Evolutionary conservation across 2,329 filamentous ascomycete genomes (phyloP), one percentile per base, ranked within the genome.

Genomic region (Fusarium sp.): DNA sequence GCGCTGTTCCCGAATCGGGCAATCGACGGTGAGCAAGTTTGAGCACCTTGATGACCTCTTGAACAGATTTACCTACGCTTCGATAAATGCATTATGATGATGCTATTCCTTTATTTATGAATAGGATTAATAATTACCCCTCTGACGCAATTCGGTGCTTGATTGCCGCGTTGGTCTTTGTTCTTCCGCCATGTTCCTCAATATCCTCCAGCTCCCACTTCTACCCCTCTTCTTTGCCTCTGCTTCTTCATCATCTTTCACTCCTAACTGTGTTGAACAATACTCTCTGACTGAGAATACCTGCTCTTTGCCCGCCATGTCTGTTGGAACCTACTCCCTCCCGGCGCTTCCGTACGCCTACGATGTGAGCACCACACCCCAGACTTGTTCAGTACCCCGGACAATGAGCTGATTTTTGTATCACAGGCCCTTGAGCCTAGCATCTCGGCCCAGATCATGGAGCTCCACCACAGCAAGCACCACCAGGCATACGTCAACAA

Each of bases 381-480:
- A 41, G 18, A 20, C 48, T 14, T 20, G 32, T 25, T 25, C 32
- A 35, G 37, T 34, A 18, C 3, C 57, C 20, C 14, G 16, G 39
- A 20, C 18, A 32, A 32, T 25, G 23, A 50, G n/a, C 57, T 74
- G 25, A 74, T 59, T 37, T 20, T 18, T 34, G 48, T 54, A 54
- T 52, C 18, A 8, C 73, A 93, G 90, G 92, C 92, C 37, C 86
- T 94, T 59, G 92, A 94, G 82, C 92, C 92, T 11, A 89, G 91
- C 84, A 95, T 95, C 85, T 94, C 92, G 37, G 87, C 86, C 76
- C 89, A 94, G 82, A 95, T 95, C 82, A 95, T 95, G 93, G 90
- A 93, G 83, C 89, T 95, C 60, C 93, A 95, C 82, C 93, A 95
- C 84, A 85, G 86, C 82, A 94, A 94, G 85, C 93, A 95, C 82